Conservation (phyloP, 371 early-diverging fungal species). For the Capillidium heterosporum region DNA sequence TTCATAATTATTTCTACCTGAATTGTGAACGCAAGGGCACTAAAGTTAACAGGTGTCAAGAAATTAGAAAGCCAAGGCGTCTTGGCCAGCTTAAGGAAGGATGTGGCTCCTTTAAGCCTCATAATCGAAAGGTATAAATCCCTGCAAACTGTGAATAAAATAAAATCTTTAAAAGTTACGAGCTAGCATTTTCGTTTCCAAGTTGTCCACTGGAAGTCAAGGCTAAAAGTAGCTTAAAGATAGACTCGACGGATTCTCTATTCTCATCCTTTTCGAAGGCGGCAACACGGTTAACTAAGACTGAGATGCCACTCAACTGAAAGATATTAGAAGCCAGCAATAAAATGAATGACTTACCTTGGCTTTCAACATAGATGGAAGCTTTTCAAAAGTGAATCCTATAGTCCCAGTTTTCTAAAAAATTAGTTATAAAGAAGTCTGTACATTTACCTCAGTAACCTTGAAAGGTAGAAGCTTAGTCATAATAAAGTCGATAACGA, state of each 20-base stretch:
- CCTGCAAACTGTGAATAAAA: not conserved
- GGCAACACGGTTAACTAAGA: conserved; percentile 30
- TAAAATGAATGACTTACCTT: not conserved
- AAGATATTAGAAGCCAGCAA: not conserved
- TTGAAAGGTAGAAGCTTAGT: not conserved
- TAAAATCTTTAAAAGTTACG: conserved; percentile 7
- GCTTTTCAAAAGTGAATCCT: not conserved
- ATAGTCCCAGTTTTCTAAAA: not conserved
- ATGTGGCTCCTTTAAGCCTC: conserved; percentile 43
- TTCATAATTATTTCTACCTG: conserved; percentile 17
- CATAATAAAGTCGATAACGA: not conserved
- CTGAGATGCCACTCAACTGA: conserved; percentile 24
- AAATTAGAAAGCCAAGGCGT: conserved; percentile 24
- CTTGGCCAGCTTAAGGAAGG: conserved; percentile 44
- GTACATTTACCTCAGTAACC: not conserved
- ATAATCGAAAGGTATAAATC: conserved; percentile 18
- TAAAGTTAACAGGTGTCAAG: conserved; percentile 30
- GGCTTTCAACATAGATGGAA: not conserved
- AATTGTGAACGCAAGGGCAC: conserved; percentile 30
- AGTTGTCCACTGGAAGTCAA: conserved; percentile 32
- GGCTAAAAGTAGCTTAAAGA: conserved; percentile 33
- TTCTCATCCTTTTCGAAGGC: conserved; percentile 16
- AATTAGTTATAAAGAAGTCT: not conserved
- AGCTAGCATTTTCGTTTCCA: conserved; percentile 16
- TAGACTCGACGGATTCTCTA: conserved; percentile 20